These are phyloP conservation scores for Hyaloperonospora brassicae DNA, from an alignment of 352 stramenopile species.

Conservation along the genomic window DNA sequence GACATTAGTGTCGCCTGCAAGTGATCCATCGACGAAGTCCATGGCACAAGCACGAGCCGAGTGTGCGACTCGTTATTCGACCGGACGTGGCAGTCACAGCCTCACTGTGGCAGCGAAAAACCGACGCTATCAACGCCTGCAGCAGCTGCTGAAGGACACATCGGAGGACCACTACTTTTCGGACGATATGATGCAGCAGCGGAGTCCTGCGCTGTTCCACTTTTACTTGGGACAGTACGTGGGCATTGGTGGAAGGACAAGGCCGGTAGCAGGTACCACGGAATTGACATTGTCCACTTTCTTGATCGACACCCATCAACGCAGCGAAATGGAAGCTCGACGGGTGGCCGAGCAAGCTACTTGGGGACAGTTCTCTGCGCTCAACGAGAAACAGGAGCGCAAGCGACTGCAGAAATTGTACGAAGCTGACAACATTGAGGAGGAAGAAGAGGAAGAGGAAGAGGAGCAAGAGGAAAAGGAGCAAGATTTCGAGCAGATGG, in stretches of 20 bases:
- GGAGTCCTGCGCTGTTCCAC: constrained; percentile 73
- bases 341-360: constrained; percentile 50
- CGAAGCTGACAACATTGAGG: constrained; percentile 28
- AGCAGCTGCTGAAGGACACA: constrained; percentile 42
- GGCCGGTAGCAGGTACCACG: not conserved
- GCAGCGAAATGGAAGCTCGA: constrained; percentile 55
- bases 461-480: constrained; percentile 40
- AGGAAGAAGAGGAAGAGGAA: constrained; percentile 43
- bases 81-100: not conserved
- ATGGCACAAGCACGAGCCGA: constrained; percentile 13
- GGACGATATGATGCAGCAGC: constrained; percentile 73
- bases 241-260: constrained; percentile 2
- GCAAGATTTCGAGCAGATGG: constrained; percentile 33
- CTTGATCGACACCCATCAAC: constrained; percentile 59
- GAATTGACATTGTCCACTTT: constrained; percentile 48
- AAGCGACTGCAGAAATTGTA: constrained; percentile 27
- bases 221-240: constrained; percentile 75
- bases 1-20: constrained; percentile 33
- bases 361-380: constrained; percentile 38
- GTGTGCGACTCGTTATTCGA: constrained; percentile 3
- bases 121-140: constrained; percentile 57
- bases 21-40: not conserved
- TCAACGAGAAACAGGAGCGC: constrained; percentile 37
- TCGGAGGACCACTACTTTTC: constrained; percentile 61
- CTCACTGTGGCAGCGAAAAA: constrained; percentile 43